Evolutionary conservation across 2,329 filamentous ascomycete genomes (phyloP).

Genomic region (Pestalotiopsis sp.): DNA sequence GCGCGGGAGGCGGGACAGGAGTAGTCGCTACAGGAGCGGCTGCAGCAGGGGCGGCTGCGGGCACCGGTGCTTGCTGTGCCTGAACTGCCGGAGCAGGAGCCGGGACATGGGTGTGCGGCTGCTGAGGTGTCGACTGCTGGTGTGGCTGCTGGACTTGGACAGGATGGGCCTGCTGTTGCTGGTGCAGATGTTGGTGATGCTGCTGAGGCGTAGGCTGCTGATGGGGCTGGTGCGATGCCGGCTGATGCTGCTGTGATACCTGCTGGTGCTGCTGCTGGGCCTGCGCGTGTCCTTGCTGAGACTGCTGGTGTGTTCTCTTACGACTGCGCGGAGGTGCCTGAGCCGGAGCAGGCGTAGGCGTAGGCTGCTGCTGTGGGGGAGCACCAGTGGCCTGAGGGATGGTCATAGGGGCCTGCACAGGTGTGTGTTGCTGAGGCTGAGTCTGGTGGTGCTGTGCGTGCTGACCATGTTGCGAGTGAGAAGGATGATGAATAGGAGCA

Average conservation of each 20-base stretch:
- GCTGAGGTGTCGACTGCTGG: conserved; percentile 32
- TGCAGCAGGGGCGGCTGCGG: conserved; percentile 27
- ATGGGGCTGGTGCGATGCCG: conserved; percentile 24
- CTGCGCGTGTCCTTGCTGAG: conserved; percentile 22
- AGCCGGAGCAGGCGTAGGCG: conserved; percentile 31
- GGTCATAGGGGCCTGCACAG: conserved; percentile 36
- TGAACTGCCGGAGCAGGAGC: conserved; percentile 15
- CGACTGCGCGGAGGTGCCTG: conserved; percentile 27
- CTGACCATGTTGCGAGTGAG: conserved; percentile 27
- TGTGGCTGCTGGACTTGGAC: conserved; percentile 24
- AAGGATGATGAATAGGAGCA: conserved; percentile 20
- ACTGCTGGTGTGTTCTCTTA: conserved; percentile 30
- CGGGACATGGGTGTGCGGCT: conserved; percentile 18
- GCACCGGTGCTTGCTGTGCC: conserved; percentile 25
- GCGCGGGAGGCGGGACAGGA: conserved; percentile 25
- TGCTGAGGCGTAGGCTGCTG: conserved; percentile 29
- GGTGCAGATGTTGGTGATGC: conserved; percentile 23
- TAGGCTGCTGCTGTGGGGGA: conserved; percentile 34
- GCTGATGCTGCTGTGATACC: conserved; percentile 24
- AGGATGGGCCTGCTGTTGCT: conserved; percentile 29
- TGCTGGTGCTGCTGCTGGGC: conserved; percentile 23
- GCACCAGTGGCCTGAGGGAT: conserved; percentile 31
- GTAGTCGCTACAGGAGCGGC: conserved; percentile 20
- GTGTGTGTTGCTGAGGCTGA: conserved; percentile 31
- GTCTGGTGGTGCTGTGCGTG: conserved; percentile 26